Conservation (phyloP, 169 alveolate species). For the Pseudocohnilembus persalinus region DNA sequence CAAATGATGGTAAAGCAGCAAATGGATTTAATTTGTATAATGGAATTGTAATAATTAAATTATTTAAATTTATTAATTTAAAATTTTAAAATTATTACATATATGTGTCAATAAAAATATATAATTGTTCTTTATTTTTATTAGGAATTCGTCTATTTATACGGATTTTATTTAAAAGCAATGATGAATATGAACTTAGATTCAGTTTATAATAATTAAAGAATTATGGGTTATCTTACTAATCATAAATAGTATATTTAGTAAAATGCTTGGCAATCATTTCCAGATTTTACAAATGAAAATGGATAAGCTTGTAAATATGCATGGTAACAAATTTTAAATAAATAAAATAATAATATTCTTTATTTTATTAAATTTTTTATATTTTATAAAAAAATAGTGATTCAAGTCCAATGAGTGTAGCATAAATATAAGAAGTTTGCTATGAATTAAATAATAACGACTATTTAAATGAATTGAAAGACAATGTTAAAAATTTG, state of each 20-base stretch:
- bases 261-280: slow-evolving; percentile 82
- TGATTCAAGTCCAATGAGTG: neutral
- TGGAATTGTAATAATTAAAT: slow-evolving; percentile 83
- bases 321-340: slow-evolving; percentile 61
- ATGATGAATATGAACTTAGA: slow-evolving; percentile 50
- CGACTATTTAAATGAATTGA: neutral
- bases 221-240: slow-evolving; percentile 58
- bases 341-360: too few relatives aligned
- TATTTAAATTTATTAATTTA: neutral
- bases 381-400: neutral
- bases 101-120: too few relatives aligned
- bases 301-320: slow-evolving; percentile 83
- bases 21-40: slow-evolving; percentile 91
- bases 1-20: slow-evolving; percentile 70
- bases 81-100: too few relatives aligned
- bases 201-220: slow-evolving; percentile 37
- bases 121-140: neutral
- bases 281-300: slow-evolving; percentile 92
- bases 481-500: neutral
- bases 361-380: too few relatives aligned
- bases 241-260: slow-evolving; percentile 70
- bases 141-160: slow-evolving; percentile 92
- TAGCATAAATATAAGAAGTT: neutral
- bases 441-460: neutral
- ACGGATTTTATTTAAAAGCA: slow-evolving; percentile 88